A percentile compares a stretch with the other conserved stretches of the same genome.
Conservation (phyloP, 176 grass and related monocot species). For the Phoenix roebelenii region DNA sequence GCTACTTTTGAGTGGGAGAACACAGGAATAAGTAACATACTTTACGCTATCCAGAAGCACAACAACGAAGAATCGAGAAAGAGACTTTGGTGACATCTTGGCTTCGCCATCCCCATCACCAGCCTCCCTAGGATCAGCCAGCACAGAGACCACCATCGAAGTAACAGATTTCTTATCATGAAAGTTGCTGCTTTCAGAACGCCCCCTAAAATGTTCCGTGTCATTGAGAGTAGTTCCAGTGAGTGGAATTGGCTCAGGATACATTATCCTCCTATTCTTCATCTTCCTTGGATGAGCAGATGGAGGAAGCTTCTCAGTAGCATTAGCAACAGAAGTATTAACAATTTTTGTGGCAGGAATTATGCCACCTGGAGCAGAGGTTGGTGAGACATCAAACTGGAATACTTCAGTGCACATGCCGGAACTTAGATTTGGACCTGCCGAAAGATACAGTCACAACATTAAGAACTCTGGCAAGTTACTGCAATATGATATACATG, state of each 20-base stretch:
- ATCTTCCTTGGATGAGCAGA: slow-evolving; percentile 34
- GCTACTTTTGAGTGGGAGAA: slow-evolving; percentile 78
- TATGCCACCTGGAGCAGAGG: slow-evolving; percentile 40
- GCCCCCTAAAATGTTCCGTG: slow-evolving; percentile 39
- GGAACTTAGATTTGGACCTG: slow-evolving; percentile 80
- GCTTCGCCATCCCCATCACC: slow-evolving; percentile 66
- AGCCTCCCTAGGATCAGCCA: slow-evolving; percentile 88
- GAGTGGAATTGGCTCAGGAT: slow-evolving; percentile 67
- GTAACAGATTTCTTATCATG: slow-evolving; percentile 57
- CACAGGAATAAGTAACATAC: slow-evolving; percentile 97
- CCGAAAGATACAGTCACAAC: slow-evolving; percentile 20
- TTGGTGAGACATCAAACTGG: slow-evolving; percentile 62
- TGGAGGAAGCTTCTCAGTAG: slow-evolving; percentile 41
- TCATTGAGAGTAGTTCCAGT: slow-evolving; percentile 59
- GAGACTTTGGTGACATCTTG: slow-evolving; percentile 49
- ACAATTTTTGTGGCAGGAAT: slow-evolving; percentile 54
- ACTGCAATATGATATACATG: too few species aligned
- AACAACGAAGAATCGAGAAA: slow-evolving; percentile 84
- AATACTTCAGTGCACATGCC: slow-evolving; percentile 98
- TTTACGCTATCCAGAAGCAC: slow-evolving; percentile 83
- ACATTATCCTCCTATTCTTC: slow-evolving; percentile 77
- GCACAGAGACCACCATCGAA: slow-evolving; percentile 71
- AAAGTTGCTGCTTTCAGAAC: slow-evolving; percentile 56
- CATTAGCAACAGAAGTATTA: slow-evolving; percentile 47
- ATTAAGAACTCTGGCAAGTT: too few species aligned